Evolutionary conservation across 2,329 filamentous ascomycete genomes (phyloP), one percentile per base, ranked within the genome.

Genomic region (Acarospora socialis): DNA sequence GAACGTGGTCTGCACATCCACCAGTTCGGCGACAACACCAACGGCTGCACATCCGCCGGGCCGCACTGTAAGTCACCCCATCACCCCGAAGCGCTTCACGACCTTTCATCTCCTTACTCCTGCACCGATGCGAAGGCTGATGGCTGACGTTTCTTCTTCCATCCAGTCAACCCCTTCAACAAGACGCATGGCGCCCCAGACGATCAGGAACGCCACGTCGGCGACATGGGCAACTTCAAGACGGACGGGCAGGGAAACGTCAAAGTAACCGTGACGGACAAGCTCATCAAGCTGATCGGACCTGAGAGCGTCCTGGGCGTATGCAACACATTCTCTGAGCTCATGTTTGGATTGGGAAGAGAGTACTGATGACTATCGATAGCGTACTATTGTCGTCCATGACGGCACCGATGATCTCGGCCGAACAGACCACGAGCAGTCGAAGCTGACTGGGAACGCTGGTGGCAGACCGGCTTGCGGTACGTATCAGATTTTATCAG

Each of bases 1-100:
- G 74, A 92, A 76, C 87, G 90, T 64, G 90, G 83, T 62, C 84
- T 95, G 73, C 90, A 98, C 72, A 77, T 98, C 55, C 90, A 98
- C 70, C 82, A 90, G 61, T 98, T 93, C 55, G 90, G 90, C 59
- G 90, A 95, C 73, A 95, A 95, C 74, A 95, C 90, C 71, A 98
- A 98, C 66, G 90, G 90, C 61, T 98, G 90, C 81, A 95, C 87
- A 46, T 92, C 81, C 46, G 90, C 90, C 46, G 90, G 90, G 33
- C 87, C 90, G 62, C 90, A 98, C 70, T 98, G 84, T 92, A 68
- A 57, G 81, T 65, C 7, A 9, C 36, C 18, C 21, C 22, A 26
- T 13, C 7, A 22, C 19, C 12, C 13, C 13, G 13, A 21, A 15
- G 12, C 9, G 9, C 19, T 17, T 7, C 17, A 21, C 10, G 28